These are phyloP conservation scores for Coprinellus micaceus DNA, from an alignment of 768 basidiomycete genomes.

Conservation along the genomic window DNA sequence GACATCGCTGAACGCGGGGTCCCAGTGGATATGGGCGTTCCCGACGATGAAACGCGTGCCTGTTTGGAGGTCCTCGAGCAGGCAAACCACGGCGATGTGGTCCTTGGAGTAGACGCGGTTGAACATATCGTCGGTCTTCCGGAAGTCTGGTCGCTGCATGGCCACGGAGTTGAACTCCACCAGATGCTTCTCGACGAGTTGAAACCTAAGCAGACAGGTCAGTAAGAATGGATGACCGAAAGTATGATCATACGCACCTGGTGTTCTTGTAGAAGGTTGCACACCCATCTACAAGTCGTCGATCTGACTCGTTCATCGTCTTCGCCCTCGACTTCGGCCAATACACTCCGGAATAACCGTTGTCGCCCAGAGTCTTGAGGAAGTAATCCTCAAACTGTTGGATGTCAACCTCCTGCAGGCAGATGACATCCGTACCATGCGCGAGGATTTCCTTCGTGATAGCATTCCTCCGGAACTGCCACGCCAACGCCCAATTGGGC, in stretches of 20 bases:
- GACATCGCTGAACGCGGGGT: constrained; percentile 89
- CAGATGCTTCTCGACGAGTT: constrained; percentile 88
- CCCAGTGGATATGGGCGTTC: constrained; percentile 93
- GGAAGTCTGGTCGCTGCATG: constrained; percentile 89
- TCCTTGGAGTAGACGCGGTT: constrained; percentile 95
- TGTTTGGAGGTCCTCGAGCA: constrained; percentile 83
- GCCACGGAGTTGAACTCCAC: constrained; percentile 92
- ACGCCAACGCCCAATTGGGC: constrained; percentile 92
- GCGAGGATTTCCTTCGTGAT: constrained; percentile 82
- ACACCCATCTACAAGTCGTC: constrained; percentile 90
- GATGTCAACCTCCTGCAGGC: constrained; percentile 93
- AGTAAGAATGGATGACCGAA: constrained; percentile 12
- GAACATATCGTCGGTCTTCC: constrained; percentile 99
- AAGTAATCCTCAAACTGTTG: constrained; percentile 93
- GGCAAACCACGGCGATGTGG: constrained; percentile 82
- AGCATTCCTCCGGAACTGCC: constrained; percentile 88
- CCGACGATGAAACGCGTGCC: constrained; percentile 86
- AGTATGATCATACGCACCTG: constrained; percentile 54
- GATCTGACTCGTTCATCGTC: constrained; percentile 85
- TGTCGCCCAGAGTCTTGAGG: constrained; percentile 60
- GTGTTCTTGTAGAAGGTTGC: constrained; percentile 91
- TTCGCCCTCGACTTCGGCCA: constrained; percentile 91
- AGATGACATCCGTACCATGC: constrained; percentile 84
- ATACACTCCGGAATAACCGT: constrained; percentile 88
- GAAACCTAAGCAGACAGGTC: constrained; percentile 54